These are phyloP conservation scores for Cladophialophora exuberans DNA, from an alignment of 2,329 filamentous ascomycete species.

Conservation along the genomic window DNA sequence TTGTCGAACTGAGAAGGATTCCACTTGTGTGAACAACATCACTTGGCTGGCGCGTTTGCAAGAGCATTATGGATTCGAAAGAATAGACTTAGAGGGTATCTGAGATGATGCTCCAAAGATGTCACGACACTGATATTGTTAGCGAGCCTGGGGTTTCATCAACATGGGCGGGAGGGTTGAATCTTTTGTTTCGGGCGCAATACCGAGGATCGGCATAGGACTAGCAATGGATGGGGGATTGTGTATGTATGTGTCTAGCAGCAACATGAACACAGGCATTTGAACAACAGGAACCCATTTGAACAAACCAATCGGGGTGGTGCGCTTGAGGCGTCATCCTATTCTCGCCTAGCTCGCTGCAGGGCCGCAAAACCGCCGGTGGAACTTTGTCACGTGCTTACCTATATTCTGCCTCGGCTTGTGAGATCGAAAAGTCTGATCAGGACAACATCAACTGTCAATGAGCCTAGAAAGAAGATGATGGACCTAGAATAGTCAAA, in stretches of 20 bases:
- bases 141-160: constrained; percentile 13
- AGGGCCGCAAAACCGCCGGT: neutral
- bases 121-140: constrained; percentile 4
- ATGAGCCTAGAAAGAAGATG: too few species aligned
- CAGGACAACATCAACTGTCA: too few species aligned
- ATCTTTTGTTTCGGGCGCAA: constrained; percentile 2
- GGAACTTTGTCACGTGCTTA: too few species aligned
- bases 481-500: neutral
- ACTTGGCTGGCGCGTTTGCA: too few species aligned
- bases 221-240: neutral
- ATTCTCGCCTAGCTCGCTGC: neutral
- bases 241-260: neutral
- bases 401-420: too few species aligned
- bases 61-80: too few species aligned
- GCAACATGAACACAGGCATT: neutral
- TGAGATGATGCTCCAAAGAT: neutral
- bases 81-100: constrained; percentile 7
- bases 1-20: neutral
- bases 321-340: constrained; percentile 1
- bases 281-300: neutral
- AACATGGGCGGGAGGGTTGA: too few species aligned
- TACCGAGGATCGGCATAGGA: neutral
- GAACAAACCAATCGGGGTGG: constrained; percentile 4
- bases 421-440: too few species aligned
- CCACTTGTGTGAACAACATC: too few species aligned